Percentiles rank a stretch among this genome's conserved stretches.
phyloP scores from a whole-genome alignment of 2,329 filamentous ascomycete species.

The Triangularia verruculosa region DNA sequence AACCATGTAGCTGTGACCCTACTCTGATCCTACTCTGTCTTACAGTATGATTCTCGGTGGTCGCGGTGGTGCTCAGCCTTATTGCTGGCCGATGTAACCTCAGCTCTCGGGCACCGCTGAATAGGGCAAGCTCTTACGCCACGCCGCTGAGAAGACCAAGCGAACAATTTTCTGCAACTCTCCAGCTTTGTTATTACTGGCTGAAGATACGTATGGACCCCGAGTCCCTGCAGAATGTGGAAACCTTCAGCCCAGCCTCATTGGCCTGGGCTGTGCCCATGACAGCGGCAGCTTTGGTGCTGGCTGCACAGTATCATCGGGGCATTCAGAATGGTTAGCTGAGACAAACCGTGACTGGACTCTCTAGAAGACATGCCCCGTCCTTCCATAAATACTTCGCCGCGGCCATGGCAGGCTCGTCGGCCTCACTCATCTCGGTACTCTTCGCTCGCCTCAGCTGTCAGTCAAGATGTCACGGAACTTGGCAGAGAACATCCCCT shows the following conservation, averaged over 20 bases:
- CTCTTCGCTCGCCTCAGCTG: background rate
- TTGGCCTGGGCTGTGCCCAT: background rate
- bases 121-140: background rate
- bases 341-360: background rate
- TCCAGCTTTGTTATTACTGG: background rate
- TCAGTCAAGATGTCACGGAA: constrained; percentile 7
- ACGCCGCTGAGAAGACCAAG: no score
- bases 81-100: background rate
- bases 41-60: background rate
- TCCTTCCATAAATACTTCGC: background rate
- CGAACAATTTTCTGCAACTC: background rate
- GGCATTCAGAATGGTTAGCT: background rate
- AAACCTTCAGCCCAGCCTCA: background rate
- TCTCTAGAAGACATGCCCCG: background rate
- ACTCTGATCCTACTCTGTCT: background rate
- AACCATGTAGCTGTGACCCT: background rate
- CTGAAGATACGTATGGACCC: background rate
- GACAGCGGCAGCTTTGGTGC: background rate
- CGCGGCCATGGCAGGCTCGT: background rate
- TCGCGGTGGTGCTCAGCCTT: background rate
- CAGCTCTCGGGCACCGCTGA: background rate
- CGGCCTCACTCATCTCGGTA: background rate
- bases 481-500: constrained; percentile 4
- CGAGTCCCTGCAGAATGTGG: background rate
- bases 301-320: background rate